A percentile compares a stretch with the other conserved stretches of the same genome.
Evolutionary conservation across 495 filamentous ascomycete species (phyloP).

Genomic region (Aspergillus homomorphus): DNA sequence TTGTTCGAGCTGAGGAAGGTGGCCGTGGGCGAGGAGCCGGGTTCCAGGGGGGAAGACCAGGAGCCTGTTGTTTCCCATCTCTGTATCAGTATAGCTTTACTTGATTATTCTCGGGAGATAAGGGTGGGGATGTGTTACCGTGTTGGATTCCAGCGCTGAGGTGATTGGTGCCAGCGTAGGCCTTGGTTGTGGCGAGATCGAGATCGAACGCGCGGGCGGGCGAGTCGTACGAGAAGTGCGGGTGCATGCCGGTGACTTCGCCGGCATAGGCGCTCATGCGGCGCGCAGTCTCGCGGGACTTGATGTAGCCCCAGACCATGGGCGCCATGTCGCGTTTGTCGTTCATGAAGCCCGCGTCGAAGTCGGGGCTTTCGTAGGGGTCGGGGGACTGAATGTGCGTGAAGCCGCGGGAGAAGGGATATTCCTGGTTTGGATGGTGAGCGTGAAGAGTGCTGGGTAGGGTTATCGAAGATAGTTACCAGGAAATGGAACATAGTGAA

Average conservation of each 20-base stretch:
- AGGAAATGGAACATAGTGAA: conserved; percentile 88
- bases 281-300: conserved; percentile 76
- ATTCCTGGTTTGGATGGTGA: conserved; percentile 41
- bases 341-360: conserved; percentile 84
- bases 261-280: conserved; percentile 77
- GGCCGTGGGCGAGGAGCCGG: conserved; percentile 45
- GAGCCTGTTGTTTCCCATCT: conserved; percentile 24
- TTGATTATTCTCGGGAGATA: neutral
- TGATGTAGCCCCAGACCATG: conserved; percentile 85
- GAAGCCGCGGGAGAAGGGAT: conserved; percentile 73
- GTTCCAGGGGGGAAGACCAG: conserved; percentile 42
- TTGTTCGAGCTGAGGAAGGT: conserved; percentile 50
- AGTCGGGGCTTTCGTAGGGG: conserved; percentile 72
- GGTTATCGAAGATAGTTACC: conserved; percentile 29
- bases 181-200: conserved; percentile 69
- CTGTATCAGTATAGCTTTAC: neutral
- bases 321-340: conserved; percentile 79
- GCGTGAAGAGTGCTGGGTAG: neutral
- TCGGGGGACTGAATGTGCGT: conserved; percentile 69
- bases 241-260: conserved; percentile 65
- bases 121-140: conserved; percentile 25
- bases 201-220: conserved; percentile 67
- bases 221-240: conserved; percentile 63
- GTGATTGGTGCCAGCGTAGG: conserved; percentile 71
- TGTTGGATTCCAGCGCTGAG: conserved; percentile 68